Conservation (phyloP, 768 basidiomycete species). For the Gymnopilus dilepis region DNA sequence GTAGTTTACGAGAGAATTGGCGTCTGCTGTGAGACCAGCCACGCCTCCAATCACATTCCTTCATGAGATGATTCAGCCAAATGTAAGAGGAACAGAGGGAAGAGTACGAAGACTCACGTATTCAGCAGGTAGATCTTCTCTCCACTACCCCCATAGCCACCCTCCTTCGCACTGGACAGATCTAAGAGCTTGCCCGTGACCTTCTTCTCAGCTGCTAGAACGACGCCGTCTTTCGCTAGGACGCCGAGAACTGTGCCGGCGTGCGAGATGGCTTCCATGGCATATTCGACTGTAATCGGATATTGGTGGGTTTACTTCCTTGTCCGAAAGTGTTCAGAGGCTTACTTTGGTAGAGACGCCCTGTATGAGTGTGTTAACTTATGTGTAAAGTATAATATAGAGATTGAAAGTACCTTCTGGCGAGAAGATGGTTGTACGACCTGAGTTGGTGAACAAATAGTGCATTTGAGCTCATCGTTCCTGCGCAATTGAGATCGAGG, state of each 20-base stretch:
- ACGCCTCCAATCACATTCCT: slow-evolving; percentile 97
- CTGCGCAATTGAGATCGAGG: not conserved
- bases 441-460: slow-evolving; percentile 44
- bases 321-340: slow-evolving; percentile 14
- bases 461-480: slow-evolving; percentile 7
- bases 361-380: slow-evolving; percentile 43
- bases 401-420: slow-evolving; percentile 78
- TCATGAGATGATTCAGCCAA: slow-evolving; percentile 8
- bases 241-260: slow-evolving; percentile 94
- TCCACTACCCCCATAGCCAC: slow-evolving; percentile 92
- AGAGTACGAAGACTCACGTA: slow-evolving; percentile 55
- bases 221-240: slow-evolving; percentile 88
- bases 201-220: slow-evolving; percentile 95
- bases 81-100: not conserved
- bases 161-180: slow-evolving; percentile 82
- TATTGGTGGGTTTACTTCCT: slow-evolving; percentile 11
- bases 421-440: slow-evolving; percentile 98
- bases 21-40: slow-evolving; percentile 95
- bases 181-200: slow-evolving; percentile 98
- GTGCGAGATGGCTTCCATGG: slow-evolving; percentile 98
- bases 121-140: slow-evolving; percentile 99
- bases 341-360: slow-evolving; percentile 96
- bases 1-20: slow-evolving; percentile 96
- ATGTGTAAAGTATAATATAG: slow-evolving; percentile 11
- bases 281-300: slow-evolving; percentile 85